Conservation (phyloP, 2,329 filamentous ascomycete species). For the Alternaria sp. region DNA sequence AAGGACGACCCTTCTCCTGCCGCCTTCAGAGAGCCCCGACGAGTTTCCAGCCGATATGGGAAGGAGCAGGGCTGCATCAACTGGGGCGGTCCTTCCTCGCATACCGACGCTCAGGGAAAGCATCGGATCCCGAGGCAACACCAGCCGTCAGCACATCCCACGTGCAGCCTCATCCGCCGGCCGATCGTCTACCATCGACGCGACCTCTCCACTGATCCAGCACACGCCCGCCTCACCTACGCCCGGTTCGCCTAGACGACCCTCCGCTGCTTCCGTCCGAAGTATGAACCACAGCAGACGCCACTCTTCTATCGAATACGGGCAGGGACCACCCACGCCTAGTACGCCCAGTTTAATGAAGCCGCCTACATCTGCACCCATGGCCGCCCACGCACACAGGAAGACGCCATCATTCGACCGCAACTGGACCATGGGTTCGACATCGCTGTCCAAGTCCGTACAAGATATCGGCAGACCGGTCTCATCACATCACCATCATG, state of each 20-base stretch:
- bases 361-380: constrained; percentile 20
- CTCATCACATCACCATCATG: constrained; percentile 42
- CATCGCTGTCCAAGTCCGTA: constrained; percentile 31
- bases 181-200: constrained; percentile 41
- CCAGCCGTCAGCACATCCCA: constrained; percentile 35
- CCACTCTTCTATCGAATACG: constrained; percentile 84
- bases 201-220: constrained; percentile 54
- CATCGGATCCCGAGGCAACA: constrained; percentile 33
- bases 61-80: constrained; percentile 56
- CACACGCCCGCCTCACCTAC: constrained; percentile 51
- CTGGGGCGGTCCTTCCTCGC: constrained; percentile 47
- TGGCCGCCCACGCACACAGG: constrained; percentile 51
- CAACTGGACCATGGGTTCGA: constrained; percentile 62
- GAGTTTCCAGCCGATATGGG: constrained; percentile 48
- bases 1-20: constrained; percentile 45
- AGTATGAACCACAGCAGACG: constrained; percentile 84
- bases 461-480: constrained; percentile 40
- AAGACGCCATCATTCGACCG: constrained; percentile 66
- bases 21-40: constrained; percentile 33
- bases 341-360: constrained; percentile 25
- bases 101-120: constrained; percentile 47
- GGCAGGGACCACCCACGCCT: constrained; percentile 44
- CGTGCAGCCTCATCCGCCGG: constrained; percentile 43
- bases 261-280: constrained; percentile 82
- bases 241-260: constrained; percentile 56